phyloP scores from a whole-genome alignment of 352 stramenopile species.

The Globisporangium perplexum region DNA sequence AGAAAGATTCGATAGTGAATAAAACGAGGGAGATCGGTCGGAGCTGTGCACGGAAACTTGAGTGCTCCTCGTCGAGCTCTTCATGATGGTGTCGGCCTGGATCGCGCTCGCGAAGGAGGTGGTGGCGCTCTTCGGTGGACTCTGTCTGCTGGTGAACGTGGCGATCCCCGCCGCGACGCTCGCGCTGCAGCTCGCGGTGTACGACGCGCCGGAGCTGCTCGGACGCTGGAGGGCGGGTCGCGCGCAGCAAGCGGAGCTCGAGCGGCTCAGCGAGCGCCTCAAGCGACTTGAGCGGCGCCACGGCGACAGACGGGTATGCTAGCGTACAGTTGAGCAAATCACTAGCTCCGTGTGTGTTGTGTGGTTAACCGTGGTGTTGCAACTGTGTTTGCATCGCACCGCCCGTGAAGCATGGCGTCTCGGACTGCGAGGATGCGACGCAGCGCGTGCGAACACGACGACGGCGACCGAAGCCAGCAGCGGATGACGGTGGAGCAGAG shows the following conservation, averaged over 20 bases:
- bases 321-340: not conserved
- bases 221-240: conserved; percentile 28
- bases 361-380: too few species aligned
- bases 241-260: conserved; percentile 35
- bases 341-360: conserved; percentile 2
- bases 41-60: too few species aligned
- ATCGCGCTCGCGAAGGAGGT: conserved; percentile 24
- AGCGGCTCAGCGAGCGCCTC: conserved; percentile 25
- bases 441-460: not conserved
- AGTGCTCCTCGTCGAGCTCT: too few species aligned
- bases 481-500: not conserved
- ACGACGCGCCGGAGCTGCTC: conserved; percentile 31
- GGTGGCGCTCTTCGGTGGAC: conserved; percentile 38
- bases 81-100: not conserved
- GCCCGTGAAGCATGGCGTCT: not conserved
- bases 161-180: conserved; percentile 25
- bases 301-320: not conserved
- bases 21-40: too few species aligned
- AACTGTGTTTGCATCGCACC: too few species aligned
- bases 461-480: not conserved
- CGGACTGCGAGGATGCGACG: not conserved
- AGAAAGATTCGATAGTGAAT: too few species aligned
- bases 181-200: conserved; percentile 20
- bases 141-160: conserved; percentile 38
- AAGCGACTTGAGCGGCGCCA: conserved; percentile 14